These are phyloP conservation scores for Penicillium sp. DNA, from an alignment of 2,329 filamentous ascomycete genomes.

Conservation along the genomic window DNA sequence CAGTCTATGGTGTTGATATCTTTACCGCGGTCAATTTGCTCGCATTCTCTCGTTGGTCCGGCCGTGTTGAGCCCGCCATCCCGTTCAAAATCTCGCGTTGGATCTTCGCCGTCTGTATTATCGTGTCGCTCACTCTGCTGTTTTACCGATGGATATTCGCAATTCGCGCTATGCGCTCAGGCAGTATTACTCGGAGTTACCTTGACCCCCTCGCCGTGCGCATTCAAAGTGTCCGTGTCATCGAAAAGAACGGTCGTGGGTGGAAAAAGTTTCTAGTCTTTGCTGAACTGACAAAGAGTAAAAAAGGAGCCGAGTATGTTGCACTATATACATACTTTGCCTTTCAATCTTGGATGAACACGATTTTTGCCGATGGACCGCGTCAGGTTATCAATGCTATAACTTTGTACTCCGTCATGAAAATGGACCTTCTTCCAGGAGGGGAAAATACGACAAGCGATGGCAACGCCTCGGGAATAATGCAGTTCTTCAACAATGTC, in stretches of 20 bases:
- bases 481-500: conserved; percentile 82
- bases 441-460: conserved; percentile 50
- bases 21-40: conserved; percentile 93
- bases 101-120: conserved; percentile 92
- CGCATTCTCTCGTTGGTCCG: conserved; percentile 85
- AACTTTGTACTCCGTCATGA: conserved; percentile 82
- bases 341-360: conserved; percentile 78
- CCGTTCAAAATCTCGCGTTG: conserved; percentile 79
- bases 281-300: conserved; percentile 84
- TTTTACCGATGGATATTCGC: conserved; percentile 78
- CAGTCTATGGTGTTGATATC: conserved; percentile 85
- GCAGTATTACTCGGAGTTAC: conserved; percentile 87
- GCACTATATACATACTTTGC: conserved; percentile 90
- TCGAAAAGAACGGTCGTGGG: conserved; percentile 68
- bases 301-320: conserved; percentile 86
- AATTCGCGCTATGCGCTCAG: conserved; percentile 75
- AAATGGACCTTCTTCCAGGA: conserved; percentile 67
- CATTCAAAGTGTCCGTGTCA: conserved; percentile 72
- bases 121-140: conserved; percentile 82
- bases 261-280: conserved; percentile 93
- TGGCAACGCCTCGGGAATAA: conserved; percentile 63
- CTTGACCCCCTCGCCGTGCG: conserved; percentile 83
- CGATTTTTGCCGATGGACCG: conserved; percentile 87
- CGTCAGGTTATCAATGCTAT: conserved; percentile 88
- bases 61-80: conserved; percentile 75